Percentiles rank a stretch among this genome's conserved stretches.
phyloP scores from a whole-genome alignment of 23 red algal genomes.

The Pyropia haitanensis region DNA sequence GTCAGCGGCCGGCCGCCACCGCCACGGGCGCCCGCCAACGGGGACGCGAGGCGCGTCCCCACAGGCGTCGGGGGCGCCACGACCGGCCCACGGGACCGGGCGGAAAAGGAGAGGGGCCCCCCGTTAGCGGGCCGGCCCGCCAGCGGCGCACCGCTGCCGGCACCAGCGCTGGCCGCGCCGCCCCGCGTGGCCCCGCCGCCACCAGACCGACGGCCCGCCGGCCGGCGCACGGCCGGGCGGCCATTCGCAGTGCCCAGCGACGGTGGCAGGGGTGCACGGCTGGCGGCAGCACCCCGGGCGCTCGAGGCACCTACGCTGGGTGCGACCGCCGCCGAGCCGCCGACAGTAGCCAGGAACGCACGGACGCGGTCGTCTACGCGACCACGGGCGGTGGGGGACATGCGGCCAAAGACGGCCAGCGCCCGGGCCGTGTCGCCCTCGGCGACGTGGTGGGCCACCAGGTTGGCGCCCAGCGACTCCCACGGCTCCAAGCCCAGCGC shows the following conservation, averaged over 20 bases:
- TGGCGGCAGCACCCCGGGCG: not conserved
- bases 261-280: not conserved
- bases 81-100: too few species aligned
- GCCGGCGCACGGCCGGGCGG: not conserved
- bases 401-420: not conserved
- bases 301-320: not conserved
- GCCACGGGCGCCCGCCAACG: too few species aligned
- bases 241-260: not conserved
- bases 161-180: too few species aligned
- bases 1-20: too few species aligned
- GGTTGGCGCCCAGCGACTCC: slow-evolving; percentile 33
- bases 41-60: too few species aligned
- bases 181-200: too few species aligned
- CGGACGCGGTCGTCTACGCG: not conserved
- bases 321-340: not conserved
- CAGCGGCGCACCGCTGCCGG: too few species aligned
- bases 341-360: not conserved
- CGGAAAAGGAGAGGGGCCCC: too few species aligned
- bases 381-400: not conserved
- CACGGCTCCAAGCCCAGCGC: slow-evolving; percentile 19
- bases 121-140: too few species aligned
- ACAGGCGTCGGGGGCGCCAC: too few species aligned
- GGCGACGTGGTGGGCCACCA: slow-evolving; percentile 17
- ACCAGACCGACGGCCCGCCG: not conserved
- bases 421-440: slow-evolving; percentile 6